A percentile compares a stretch with the other conserved stretches of the same genome.
phyloP scores from a whole-genome alignment of 2,329 filamentous ascomycete species.

The Penicillium sp. region DNA sequence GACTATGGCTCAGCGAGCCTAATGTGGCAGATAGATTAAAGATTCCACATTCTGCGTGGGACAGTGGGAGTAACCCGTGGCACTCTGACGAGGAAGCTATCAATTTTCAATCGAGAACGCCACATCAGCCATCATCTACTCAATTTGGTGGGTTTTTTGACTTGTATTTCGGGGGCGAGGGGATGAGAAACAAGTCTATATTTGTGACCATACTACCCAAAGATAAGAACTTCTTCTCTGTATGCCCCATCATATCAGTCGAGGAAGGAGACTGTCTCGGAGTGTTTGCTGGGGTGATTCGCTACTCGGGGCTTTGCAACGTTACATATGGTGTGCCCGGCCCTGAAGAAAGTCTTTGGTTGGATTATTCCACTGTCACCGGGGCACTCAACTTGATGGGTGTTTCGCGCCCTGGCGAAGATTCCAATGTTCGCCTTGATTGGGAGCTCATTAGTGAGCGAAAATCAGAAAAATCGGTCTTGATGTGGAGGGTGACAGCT shows the following conservation, averaged over 20 bases:
- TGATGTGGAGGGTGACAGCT: slow-evolving; percentile 11
- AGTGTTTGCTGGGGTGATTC: slow-evolving; percentile 3
- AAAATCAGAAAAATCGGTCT: not conserved
- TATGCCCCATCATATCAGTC: slow-evolving; percentile 18
- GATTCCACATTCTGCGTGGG: not conserved
- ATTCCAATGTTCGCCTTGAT: slow-evolving; percentile 16
- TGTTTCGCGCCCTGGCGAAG: slow-evolving; percentile 12
- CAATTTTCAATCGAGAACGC: not conserved
- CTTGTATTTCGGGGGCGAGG: slow-evolving; percentile 11
- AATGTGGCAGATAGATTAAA: not conserved
- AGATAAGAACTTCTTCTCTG: slow-evolving; percentile 9
- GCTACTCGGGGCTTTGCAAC: not conserved
- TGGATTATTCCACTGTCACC: slow-evolving; percentile 22
- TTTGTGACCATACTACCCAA: slow-evolving; percentile 18
- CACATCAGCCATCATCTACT: not conserved
- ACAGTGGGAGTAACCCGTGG: not conserved
- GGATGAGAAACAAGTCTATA: slow-evolving; percentile 20
- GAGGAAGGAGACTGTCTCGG: slow-evolving; percentile 15
- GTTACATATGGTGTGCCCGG: slow-evolving; percentile 9
- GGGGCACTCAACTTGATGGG: slow-evolving; percentile 19
- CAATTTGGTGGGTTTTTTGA: slow-evolving; percentile 10
- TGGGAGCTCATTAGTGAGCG: slow-evolving; percentile 16
- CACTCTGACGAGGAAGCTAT: not conserved
- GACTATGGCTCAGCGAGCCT: not conserved
- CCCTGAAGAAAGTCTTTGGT: slow-evolving; percentile 18